These are phyloP conservation scores for Pythium folliculosum DNA, from an alignment of 352 stramenopile genomes.

Conservation along the genomic window DNA sequence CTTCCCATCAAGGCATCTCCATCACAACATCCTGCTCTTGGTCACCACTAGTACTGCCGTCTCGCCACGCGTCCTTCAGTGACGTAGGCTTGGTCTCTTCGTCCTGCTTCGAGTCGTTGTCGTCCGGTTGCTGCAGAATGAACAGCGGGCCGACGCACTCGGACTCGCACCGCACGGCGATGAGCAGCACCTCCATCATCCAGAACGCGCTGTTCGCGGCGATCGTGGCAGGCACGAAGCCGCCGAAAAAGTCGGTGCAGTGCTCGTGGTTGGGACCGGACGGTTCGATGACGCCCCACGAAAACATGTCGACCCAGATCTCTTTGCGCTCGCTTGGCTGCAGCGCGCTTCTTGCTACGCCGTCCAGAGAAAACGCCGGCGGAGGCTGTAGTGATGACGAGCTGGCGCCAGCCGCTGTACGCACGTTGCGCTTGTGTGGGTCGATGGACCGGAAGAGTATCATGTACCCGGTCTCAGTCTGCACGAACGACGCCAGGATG, in stretches of 20 bases:
- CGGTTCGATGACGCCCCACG: slow-evolving; percentile 63
- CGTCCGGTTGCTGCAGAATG: slow-evolving; percentile 33
- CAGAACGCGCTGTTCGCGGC: slow-evolving; percentile 60
- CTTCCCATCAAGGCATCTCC: slow-evolving; percentile 4
- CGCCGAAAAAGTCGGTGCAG: slow-evolving; percentile 66
- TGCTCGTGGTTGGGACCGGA: slow-evolving; percentile 37
- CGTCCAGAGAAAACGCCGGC: slow-evolving; percentile 13
- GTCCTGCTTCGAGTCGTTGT: slow-evolving; percentile 2
- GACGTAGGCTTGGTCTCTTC: background rate
- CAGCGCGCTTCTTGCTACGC: too few relatives aligned
- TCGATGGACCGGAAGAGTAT: slow-evolving; percentile 67
- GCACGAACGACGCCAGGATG: slow-evolving; percentile 52
- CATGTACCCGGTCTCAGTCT: slow-evolving; percentile 61
- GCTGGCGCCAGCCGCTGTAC: slow-evolving; percentile 6
- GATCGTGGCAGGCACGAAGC: slow-evolving; percentile 47
- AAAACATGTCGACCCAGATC: slow-evolving; percentile 66
- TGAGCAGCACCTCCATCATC: slow-evolving; percentile 70
- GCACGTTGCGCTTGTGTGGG: slow-evolving; percentile 30
- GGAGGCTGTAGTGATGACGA: slow-evolving; percentile 16
- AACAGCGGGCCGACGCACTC: slow-evolving; percentile 60
- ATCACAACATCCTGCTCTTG: slow-evolving; percentile 11
- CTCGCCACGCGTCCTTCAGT: background rate
- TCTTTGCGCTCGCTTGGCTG: background rate
- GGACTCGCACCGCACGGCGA: slow-evolving; percentile 64
- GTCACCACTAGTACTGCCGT: background rate